These are phyloP conservation scores for Aphanomyces cochlioides DNA, from an alignment of 352 stramenopile genomes.

Conservation along the genomic window DNA sequence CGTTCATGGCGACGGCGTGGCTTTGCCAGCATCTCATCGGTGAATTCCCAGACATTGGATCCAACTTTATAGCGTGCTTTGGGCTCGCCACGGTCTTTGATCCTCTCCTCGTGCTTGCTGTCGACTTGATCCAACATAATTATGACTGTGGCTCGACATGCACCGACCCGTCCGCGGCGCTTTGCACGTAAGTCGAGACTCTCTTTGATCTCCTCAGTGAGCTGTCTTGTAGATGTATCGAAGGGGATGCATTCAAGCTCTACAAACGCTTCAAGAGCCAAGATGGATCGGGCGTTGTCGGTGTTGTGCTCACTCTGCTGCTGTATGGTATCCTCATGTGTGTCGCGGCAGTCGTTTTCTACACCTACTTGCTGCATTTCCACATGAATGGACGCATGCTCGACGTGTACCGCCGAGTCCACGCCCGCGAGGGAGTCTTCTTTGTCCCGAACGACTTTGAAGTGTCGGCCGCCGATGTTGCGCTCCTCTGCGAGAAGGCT, in stretches of 20 bases:
- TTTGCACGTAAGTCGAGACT: slow-evolving; percentile 12
- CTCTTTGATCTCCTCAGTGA: no score
- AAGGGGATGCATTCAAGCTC: slow-evolving; percentile 88
- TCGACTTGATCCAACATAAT: slow-evolving; percentile 74
- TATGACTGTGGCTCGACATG: slow-evolving; percentile 66
- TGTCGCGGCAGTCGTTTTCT: slow-evolving; percentile 51
- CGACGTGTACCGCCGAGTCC: slow-evolving; percentile 77
- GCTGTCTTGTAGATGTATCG: slow-evolving; percentile 50
- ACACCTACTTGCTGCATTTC: slow-evolving; percentile 77
- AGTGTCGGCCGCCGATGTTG: slow-evolving; percentile 67
- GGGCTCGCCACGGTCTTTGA: slow-evolving; percentile 76
- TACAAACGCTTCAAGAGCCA: slow-evolving; percentile 69
- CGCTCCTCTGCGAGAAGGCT: slow-evolving; percentile 56
- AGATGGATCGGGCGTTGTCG: slow-evolving; percentile 75
- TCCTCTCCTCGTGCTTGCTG: slow-evolving; percentile 69
- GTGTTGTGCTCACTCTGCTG: slow-evolving; percentile 72
- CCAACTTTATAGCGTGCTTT: slow-evolving; percentile 71
- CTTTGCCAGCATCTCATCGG: slow-evolving; percentile 47
- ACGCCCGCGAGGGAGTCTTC: slow-evolving; percentile 63
- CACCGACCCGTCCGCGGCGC: slow-evolving; percentile 39
- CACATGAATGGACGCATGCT: slow-evolving; percentile 90
- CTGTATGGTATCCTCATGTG: slow-evolving; percentile 64
- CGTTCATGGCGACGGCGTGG: slow-evolving; percentile 42
- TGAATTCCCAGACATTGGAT: slow-evolving; percentile 68
- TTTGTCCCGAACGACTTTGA: slow-evolving; percentile 89